Base-by-base conservation (phyloP, 495 filamentous ascomycete genomes). In the Opeltia flavorubescens region DNA sequence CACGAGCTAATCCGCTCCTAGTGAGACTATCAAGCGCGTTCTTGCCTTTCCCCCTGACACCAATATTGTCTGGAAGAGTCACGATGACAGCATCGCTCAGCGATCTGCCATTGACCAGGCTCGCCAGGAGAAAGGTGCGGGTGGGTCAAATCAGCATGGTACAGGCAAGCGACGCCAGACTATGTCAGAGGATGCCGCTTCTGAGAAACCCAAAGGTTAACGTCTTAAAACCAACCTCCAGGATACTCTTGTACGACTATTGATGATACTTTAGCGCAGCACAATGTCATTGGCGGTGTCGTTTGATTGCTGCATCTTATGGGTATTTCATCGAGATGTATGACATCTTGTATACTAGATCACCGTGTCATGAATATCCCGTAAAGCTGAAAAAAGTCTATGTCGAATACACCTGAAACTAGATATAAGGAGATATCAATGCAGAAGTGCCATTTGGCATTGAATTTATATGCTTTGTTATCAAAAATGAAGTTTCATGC, bases 51-150 rank as follows among this genome's bases (percentile, higher is more conserved):
- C 91, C 2, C 57, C 74, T 15, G 89, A 94, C 58, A 98, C 91
- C 39, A 86, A 83, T 53, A 78, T 98, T 45, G 77, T 89, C 49
- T 98, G 86, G 81, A 93, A 94, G 68, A 87, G 83, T 58, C 91
- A 98, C 58, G 89, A 76, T 39, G 72, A 75, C 50, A 86, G 81
- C 62, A 86, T 89, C 52, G 80, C 83, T 50, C 84, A 89, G 60
- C 78, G 84, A 45, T 83, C 75, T 9, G 80, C 80, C 23, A 85
- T 88, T 46, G 84, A 89, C 59, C 83, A 88, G 57, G 81, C 83
- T 45, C 81, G 84, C 50, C 81, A 85, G 43, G 84, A 88, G 48
- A 88, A 88, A 59, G 65, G 71, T 12, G 63, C 69, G 26, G 66
- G 64, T 45, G 59, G 69, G 46, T 60, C 70, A 50, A 55, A 63